A percentile compares a stretch with the other conserved stretches of the same genome.
These are phyloP conservation scores for Nannizzia gypsea DNA, from an alignment of 2,329 filamentous ascomycete genomes.

Conservation along the genomic window DNA sequence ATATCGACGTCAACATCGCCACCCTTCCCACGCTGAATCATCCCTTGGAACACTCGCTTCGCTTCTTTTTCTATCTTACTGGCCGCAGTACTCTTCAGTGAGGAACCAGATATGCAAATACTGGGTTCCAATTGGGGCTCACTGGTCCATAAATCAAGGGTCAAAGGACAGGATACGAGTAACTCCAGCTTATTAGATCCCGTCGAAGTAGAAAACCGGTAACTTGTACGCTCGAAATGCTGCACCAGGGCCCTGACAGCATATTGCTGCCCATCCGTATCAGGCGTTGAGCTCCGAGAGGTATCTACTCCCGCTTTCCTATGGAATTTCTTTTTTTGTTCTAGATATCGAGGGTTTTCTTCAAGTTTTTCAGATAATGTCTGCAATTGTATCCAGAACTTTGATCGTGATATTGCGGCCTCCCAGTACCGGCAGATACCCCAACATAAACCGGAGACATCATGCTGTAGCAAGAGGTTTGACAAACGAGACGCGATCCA, in stretches of 20 bases:
- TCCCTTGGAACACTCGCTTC: conserved; percentile 28
- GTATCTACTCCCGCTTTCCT: conserved; percentile 10
- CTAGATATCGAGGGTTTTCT: background rate
- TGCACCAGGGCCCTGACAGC: conserved; percentile 23
- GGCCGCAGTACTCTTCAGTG: background rate
- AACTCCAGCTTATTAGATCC: conserved; percentile 15
- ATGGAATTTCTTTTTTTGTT: conserved; percentile 9
- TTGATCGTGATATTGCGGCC: conserved; percentile 26
- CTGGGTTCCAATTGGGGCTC: conserved; percentile 29
- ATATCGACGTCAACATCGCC: conserved; percentile 17
- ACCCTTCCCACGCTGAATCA: conserved; percentile 20
- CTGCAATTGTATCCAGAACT: conserved; percentile 23
- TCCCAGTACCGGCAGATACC: conserved; percentile 35
- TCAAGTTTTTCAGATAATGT: conserved; percentile 5
- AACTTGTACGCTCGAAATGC: conserved; percentile 28
- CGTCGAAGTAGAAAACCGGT: conserved; percentile 21
- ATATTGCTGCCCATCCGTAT: conserved; percentile 8
- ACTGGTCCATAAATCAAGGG: conserved; percentile 30
- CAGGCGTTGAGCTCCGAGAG: background rate
- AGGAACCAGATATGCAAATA: conserved; percentile 22
- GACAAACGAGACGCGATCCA: conserved; percentile 28
- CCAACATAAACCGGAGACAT: conserved; percentile 32
- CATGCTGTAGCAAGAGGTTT: conserved; percentile 26
- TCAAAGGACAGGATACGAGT: conserved; percentile 26
- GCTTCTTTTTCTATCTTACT: conserved; percentile 28